Evolutionary conservation across 2,329 filamentous ascomycete species (phyloP).

Genomic region (Cytospora mali): DNA sequence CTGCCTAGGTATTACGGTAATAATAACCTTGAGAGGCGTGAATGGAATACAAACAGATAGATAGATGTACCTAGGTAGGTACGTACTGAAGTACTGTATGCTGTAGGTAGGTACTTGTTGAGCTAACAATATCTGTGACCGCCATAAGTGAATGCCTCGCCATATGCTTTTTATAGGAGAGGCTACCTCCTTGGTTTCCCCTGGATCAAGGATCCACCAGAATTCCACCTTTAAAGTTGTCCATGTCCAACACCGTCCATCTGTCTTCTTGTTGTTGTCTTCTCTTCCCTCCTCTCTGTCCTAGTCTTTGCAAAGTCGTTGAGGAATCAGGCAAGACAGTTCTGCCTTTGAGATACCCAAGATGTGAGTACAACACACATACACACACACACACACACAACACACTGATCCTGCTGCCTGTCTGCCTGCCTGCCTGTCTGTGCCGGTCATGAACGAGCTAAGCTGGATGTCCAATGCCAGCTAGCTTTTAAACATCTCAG

Average conservation of each 20-base stretch:
- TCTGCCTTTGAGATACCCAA: conserved; percentile 17
- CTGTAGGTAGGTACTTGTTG: neutral
- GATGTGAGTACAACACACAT: conserved; percentile 19
- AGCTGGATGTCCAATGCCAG: neutral
- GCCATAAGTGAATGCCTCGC: neutral
- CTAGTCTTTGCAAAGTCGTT: conserved; percentile 16
- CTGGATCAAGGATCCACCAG: conserved; percentile 26
- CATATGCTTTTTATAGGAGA: conserved; percentile 22
- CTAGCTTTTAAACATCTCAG: neutral
- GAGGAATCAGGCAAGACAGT: conserved; percentile 7
- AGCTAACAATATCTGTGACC: conserved; percentile 6
- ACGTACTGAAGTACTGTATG: too few relatives aligned
- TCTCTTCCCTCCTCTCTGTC: conserved; percentile 18
- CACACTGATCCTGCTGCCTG: neutral
- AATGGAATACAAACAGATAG: too few relatives aligned
- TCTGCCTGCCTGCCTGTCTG: too few relatives aligned
- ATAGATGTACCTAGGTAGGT: too few relatives aligned
- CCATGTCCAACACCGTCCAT: conserved; percentile 22
- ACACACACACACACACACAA: neutral
- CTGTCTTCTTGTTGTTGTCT: conserved; percentile 7
- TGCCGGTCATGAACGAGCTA: too few relatives aligned
- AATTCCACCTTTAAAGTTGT: conserved; percentile 29
- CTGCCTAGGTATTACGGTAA: too few relatives aligned
- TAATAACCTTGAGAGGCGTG: neutral
- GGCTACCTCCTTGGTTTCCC: conserved; percentile 20